These are phyloP conservation scores for Nannochloris sp. DNA, from an alignment of 139 green algal genomes.

Conservation along the genomic window DNA sequence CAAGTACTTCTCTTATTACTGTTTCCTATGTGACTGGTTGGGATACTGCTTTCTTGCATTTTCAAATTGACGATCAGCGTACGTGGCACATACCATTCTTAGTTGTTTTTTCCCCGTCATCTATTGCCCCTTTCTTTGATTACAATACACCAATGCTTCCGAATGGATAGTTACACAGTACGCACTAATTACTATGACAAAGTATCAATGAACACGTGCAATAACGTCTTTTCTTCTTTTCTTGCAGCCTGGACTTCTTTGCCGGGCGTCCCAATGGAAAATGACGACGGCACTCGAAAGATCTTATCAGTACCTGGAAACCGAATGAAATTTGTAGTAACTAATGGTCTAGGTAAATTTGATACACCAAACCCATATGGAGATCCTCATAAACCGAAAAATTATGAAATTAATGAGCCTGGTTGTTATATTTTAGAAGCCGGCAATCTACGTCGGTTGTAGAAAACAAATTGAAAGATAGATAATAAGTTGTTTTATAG, in stretches of 20 bases:
- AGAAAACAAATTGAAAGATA: neutral
- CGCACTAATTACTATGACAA: too few species aligned
- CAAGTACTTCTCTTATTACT: conserved; percentile 5
- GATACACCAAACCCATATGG: conserved; percentile 12
- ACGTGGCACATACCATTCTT: too few species aligned
- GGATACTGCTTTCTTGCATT: conserved; percentile 12
- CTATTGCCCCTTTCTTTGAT: neutral
- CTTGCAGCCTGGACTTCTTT: neutral
- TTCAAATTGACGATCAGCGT: conserved; percentile 1
- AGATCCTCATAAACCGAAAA: neutral
- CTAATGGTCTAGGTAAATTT: conserved; percentile 16
- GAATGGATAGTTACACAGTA: neutral
- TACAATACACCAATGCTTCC: neutral
- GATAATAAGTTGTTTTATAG: too few species aligned
- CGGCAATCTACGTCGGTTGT: conserved; percentile 9
- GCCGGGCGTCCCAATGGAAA: conserved; percentile 13
- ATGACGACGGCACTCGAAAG: conserved; percentile 9
- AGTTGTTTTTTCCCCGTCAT: too few species aligned
- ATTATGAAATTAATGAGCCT: conserved; percentile 9
- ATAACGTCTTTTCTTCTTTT: neutral
- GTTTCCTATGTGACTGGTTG: conserved; percentile 17
- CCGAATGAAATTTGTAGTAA: conserved; percentile 27
- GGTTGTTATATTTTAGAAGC: conserved; percentile 9
- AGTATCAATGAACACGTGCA: too few species aligned
- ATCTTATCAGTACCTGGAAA: neutral